Base-by-base conservation (phyloP, 352 stramenopile species). In the Phytophthora europaea region DNA sequence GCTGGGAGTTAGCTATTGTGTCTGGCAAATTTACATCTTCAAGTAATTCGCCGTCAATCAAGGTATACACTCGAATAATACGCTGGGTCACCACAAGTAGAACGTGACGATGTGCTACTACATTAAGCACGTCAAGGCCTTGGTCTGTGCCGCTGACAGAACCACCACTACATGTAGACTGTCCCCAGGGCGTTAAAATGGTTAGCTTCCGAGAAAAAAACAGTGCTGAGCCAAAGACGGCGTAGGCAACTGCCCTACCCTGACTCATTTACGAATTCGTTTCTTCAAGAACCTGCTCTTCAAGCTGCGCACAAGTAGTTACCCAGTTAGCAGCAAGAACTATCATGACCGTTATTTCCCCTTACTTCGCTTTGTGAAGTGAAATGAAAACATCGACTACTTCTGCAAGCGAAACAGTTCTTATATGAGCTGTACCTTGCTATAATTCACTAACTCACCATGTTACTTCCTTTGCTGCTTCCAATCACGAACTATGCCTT, bases 11-110 rank as follows among this genome's bases (percentile, higher is more conserved):
- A 18, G 47, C 12, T 16, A 68, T 59, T 12, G 50, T n/a, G 61
- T 31, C 33, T 6, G 84, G 87, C 38, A 94, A 61, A 9, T 23
- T 43, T 2, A 94, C 47, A 33, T 58, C 66, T 33, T 74, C 77
- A 36, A 95, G 55, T 4, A 59, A 52, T 20, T 82, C 68, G 12
- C 89, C 89, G 16, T 76, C 81, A 43, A 92, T 74, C 10, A 90
- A 53, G 40, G 85, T 91, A 74, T 90, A 85, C 18, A 94, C 75
- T 12, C 59, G 51, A 40, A 91, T 67, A 51, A 59, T 22, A 50
- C 31, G 34, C 36, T 68, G 55, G 51, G 62, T 65, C 16, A 82
- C 33, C n/a, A 79, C 63, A 18, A 82, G 26, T 15, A 79, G 61
- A 22, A 75, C 51, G 18, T 82, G 72, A 13, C 71, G 75, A 56